Percentiles rank a stretch among this genome's conserved stretches.
Evolutionary conservation across 192 early-diverging fungal species (phyloP).

Genomic region (Backusella sp.): DNA sequence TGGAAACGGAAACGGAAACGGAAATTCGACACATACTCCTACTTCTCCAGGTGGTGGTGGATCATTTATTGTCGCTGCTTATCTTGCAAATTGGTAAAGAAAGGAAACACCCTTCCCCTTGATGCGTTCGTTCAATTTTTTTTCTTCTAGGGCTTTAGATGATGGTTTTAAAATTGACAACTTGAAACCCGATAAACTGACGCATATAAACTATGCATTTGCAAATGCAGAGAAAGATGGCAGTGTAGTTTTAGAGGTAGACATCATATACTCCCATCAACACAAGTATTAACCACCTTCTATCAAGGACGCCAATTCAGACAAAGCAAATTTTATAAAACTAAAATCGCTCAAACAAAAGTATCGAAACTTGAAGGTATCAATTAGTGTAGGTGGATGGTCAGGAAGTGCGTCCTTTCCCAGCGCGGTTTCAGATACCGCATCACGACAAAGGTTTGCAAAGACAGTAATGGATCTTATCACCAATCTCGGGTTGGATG

Average conservation of each 20-base stretch:
- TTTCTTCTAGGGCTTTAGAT: slow-evolving; percentile 58
- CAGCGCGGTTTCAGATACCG: slow-evolving; percentile 46
- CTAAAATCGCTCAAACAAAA: slow-evolving; percentile 62
- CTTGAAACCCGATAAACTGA: slow-evolving; percentile 56
- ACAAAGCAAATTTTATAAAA: slow-evolving; percentile 66
- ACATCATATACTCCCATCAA: neutral
- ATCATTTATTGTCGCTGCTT: slow-evolving; percentile 19
- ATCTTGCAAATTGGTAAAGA: slow-evolving; percentile 31
- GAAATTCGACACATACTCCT: neutral
- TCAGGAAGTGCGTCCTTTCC: slow-evolving; percentile 71
- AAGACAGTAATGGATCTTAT: slow-evolving; percentile 40
- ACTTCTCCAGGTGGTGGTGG: neutral
- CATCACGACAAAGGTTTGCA: slow-evolving; percentile 59
- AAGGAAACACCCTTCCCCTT: neutral
- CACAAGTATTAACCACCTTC: neutral
- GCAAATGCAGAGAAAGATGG: slow-evolving; percentile 64
- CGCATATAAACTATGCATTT: slow-evolving; percentile 80
- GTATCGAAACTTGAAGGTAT: slow-evolving; percentile 64
- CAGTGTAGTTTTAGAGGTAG: slow-evolving; percentile 56
- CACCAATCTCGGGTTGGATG: slow-evolving; percentile 49
- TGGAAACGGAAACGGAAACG: neutral
- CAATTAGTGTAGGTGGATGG: slow-evolving; percentile 81
- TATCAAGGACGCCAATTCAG: slow-evolving; percentile 65
- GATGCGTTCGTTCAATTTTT: neutral
- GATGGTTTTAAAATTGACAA: slow-evolving; percentile 59